phyloP scores from a whole-genome alignment of 257 asterid species.

The Craterostigma plantagineum region DNA sequence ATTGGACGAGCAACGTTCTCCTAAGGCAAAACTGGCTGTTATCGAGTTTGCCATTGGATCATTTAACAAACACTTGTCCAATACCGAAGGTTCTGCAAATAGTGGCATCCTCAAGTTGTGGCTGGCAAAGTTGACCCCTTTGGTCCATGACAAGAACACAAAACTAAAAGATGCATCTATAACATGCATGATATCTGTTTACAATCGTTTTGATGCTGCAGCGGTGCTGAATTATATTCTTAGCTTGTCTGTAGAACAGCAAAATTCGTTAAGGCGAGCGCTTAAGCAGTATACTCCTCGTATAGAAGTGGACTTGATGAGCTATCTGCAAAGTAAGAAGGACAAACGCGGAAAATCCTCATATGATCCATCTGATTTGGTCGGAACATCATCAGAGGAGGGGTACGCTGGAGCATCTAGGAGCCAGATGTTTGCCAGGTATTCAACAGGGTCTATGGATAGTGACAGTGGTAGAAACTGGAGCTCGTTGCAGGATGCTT shows the following conservation, averaged over 20 bases:
- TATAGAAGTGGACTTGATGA: constrained; percentile 94
- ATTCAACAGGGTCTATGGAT: constrained; percentile 83
- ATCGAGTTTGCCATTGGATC: constrained; percentile 90
- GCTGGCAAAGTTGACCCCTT: constrained; percentile 83
- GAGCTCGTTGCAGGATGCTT: constrained; percentile 48
- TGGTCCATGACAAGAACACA: constrained; percentile 80
- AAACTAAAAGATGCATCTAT: constrained; percentile 90
- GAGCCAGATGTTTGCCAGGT: constrained; percentile 63
- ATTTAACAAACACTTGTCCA: constrained; percentile 64
- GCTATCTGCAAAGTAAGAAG: constrained; percentile 84
- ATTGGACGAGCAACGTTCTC: constrained; percentile 96
- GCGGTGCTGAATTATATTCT: constrained; percentile 72
- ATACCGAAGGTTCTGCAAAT: constrained; percentile 69
- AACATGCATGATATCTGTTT: constrained; percentile 80
- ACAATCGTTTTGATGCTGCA: constrained; percentile 67
- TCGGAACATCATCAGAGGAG: constrained; percentile 90
- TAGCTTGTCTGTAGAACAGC: constrained; percentile 92
- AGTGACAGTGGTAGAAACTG: constrained; percentile 86
- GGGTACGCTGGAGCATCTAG: constrained; percentile 59
- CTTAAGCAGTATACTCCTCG: constrained; percentile 98
- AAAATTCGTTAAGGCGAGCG: constrained; percentile 84
- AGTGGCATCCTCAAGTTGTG: constrained; percentile 85
- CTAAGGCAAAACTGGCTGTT: constrained; percentile 95
- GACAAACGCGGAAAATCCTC: constrained; percentile 78
- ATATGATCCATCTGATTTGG: constrained; percentile 73